Base-by-base conservation (phyloP, 1,284 basidiomycete genomes). In the Naganishia sp. region DNA sequence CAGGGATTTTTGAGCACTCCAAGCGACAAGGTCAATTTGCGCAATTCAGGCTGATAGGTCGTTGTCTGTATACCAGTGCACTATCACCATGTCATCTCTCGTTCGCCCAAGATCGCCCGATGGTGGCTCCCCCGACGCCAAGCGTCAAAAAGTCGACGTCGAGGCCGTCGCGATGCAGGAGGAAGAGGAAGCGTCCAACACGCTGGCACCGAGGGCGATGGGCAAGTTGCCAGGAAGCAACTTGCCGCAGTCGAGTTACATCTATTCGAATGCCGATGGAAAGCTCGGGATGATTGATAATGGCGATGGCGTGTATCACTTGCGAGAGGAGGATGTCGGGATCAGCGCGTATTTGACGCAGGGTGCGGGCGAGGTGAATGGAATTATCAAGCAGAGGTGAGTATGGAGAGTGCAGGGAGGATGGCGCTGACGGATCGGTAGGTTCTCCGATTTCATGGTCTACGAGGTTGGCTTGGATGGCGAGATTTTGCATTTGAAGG, bases 361-460 rank as follows among this genome's bases (percentile, higher is more conserved):
- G 25, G 84, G 85, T 66, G 84, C 88, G n/a, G 83, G 87, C 5
- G 84, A 85, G 71, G 88, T 96, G 69, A 84, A 88, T 56, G 94
- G 91, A 9, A 94, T 96, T 74, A 95, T 97, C 78, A 97, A 97
- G 80, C 93, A 96, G 80, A 84, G 93, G 93, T 92, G 69, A 68
- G 83, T 71, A 2, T 42, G 49, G 45, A 46, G 45, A 7, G 45
- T 23, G 15, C 10, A 21, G 13, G 18, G 45, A 46, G 13, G n/a
- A 7, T 39, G 36, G 31, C 7, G 52, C 13, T 36, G 39, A 42
- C 6, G 18, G 3, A 25, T 49, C 18, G 11, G 2, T 63, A 95
- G 94, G 73, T 96, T 96, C 77, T 94, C 93, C 45, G 94, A 97
- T 79, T 97, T 97, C 76, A 75, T 96, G 70, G 94, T 97, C 31